Evolutionary conservation across 352 stramenopile species (phyloP).

Genomic region (Phytophthora meadii): DNA sequence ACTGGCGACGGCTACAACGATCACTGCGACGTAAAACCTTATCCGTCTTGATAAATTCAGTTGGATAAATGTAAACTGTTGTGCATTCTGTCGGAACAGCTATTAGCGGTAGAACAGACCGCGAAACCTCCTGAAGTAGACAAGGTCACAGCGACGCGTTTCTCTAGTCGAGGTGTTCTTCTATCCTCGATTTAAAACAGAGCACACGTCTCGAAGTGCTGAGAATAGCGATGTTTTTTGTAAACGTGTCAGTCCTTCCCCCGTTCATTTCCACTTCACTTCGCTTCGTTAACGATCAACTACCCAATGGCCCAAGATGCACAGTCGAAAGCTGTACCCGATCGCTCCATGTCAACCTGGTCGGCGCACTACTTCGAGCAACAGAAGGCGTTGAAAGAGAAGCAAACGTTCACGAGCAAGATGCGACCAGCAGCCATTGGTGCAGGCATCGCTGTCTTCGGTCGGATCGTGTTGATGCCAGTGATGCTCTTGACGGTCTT

Average conservation of each 20-base stretch:
- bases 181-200: neutral
- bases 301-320: slow-evolving; percentile 2
- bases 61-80: no score
- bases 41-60: no score
- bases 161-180: no score
- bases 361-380: slow-evolving; percentile 33
- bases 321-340: slow-evolving; percentile 8
- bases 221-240: neutral
- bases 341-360: slow-evolving; percentile 30
- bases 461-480: slow-evolving; percentile 36
- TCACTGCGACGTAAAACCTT: slow-evolving; percentile 8
- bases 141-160: no score
- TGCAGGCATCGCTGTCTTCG: slow-evolving; percentile 28
- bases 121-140: neutral
- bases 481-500: slow-evolving; percentile 31
- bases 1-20: slow-evolving; percentile 27
- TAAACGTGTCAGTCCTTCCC: neutral
- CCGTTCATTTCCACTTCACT: slow-evolving; percentile 14
- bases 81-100: neutral
- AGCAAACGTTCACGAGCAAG: slow-evolving; percentile 30
- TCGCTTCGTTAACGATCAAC: neutral
- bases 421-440: slow-evolving; percentile 31
- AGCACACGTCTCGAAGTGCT: neutral
- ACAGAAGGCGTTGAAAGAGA: slow-evolving; percentile 16
- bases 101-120: neutral